phyloP scores from a whole-genome alignment of 129 eudicot genomes.

The Centaurea solstitialis region DNA sequence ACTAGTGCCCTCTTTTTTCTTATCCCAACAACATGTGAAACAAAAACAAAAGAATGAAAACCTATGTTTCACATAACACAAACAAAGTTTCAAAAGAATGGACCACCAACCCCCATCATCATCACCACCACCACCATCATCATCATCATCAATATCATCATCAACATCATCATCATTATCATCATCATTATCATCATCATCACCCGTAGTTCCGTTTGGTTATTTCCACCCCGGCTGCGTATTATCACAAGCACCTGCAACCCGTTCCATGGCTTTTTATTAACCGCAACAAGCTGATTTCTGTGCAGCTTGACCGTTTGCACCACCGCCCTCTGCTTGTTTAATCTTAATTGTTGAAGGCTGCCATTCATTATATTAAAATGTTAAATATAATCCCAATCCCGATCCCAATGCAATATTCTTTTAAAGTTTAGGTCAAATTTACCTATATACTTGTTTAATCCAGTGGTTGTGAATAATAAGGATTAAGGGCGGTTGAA shows the following conservation, averaged over 20 bases:
- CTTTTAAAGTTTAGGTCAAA: not conserved
- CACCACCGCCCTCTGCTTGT: slow-evolving; percentile 51
- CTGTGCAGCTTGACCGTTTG: slow-evolving; percentile 46
- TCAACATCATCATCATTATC: not conserved
- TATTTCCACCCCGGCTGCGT: not conserved
- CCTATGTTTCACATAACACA: slow-evolving; percentile 45
- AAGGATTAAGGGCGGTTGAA: too few species aligned
- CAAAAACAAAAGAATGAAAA: slow-evolving; percentile 12
- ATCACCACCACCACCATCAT: not conserved
- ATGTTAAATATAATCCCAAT: not conserved
- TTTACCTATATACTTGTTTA: not conserved
- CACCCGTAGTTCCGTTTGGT: not conserved
- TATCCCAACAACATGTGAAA: slow-evolving; percentile 15
- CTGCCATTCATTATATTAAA: slow-evolving; percentile 26
- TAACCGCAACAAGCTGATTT: slow-evolving; percentile 79
- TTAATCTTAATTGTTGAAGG: slow-evolving; percentile 58
- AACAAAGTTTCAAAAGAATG: slow-evolving; percentile 39
- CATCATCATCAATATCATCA: slow-evolving; percentile 1
- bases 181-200: not conserved
- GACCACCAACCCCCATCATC: slow-evolving; percentile 27
- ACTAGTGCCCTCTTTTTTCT: not conserved
- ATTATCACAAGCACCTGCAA: not conserved
- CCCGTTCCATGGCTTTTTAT: slow-evolving; percentile 8
- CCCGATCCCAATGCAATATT: not conserved
- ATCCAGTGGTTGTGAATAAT: not conserved